phyloP scores from a whole-genome alignment of 1,284 basidiomycete genomes.

The Amylostereum areolatum region DNA sequence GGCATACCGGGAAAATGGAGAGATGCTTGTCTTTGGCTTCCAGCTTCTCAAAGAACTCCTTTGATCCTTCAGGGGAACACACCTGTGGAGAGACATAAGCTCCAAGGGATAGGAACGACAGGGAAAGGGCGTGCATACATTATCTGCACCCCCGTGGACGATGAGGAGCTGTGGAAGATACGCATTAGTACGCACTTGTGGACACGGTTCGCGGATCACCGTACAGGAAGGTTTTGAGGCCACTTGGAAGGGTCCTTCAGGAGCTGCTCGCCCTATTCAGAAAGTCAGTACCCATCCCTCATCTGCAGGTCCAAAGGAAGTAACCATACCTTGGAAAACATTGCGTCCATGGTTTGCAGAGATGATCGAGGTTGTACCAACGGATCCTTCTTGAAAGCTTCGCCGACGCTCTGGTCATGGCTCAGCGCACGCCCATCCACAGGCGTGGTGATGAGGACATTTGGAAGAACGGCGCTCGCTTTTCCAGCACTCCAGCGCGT shows the following conservation, averaged over 20 bases:
- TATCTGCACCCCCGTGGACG: conserved; percentile 74
- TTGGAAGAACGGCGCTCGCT: conserved; percentile 42
- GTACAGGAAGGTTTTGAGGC: conserved; percentile 68
- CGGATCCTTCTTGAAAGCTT: conserved; percentile 61
- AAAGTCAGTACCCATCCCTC: conserved; percentile 10
- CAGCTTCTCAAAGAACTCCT: conserved; percentile 59
- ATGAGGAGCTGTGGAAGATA: conserved; percentile 46
- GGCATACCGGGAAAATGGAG: conserved; percentile 46
- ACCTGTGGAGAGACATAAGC: conserved; percentile 33
- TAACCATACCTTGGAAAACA: conserved; percentile 37
- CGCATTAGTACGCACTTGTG: too few relatives aligned
- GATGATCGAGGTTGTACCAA: conserved; percentile 58
- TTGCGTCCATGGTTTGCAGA: conserved; percentile 63
- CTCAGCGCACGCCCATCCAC: conserved; percentile 49
- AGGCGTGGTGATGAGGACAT: conserved; percentile 52
- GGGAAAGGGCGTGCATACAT: conserved; percentile 28
- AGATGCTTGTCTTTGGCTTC: conserved; percentile 58
- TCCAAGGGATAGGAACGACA: not conserved
- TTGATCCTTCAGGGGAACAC: conserved; percentile 53
- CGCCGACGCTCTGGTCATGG: conserved; percentile 53
- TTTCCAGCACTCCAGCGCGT: conserved; percentile 47
- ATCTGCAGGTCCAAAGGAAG: conserved; percentile 1
- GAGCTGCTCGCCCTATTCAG: conserved; percentile 53
- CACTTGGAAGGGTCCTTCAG: conserved; percentile 55
- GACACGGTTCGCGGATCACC: conserved; percentile 9